These are phyloP conservation scores for Hysterangium stoloniferum DNA, from an alignment of 768 basidiomycete genomes.

Conservation along the genomic window DNA sequence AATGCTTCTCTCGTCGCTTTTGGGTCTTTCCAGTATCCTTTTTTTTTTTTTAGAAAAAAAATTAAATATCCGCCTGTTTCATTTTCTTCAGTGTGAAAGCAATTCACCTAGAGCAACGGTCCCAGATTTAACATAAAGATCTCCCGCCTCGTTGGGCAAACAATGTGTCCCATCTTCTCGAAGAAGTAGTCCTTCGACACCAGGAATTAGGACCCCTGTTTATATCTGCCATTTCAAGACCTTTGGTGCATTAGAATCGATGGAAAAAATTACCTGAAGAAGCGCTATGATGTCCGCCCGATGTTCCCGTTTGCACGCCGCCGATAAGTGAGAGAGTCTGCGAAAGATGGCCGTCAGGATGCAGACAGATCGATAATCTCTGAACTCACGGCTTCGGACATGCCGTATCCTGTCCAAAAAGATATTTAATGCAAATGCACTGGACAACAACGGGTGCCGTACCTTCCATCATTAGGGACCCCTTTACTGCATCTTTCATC, in stretches of 20 bases:
- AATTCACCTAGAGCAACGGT: conserved; percentile 38
- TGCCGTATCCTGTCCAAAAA: conserved; percentile 60
- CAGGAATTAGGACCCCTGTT: conserved; percentile 53
- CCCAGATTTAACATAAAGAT: conserved; percentile 49
- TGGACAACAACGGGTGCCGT: no score
- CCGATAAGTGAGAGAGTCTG: not conserved
- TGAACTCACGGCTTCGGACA: conserved; percentile 64
- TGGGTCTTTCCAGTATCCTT: conserved; percentile 9
- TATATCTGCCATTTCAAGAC: not conserved
- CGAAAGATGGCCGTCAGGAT: not conserved
- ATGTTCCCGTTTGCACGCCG: conserved; percentile 43
- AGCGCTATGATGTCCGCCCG: conserved; percentile 33
- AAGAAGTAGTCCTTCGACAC: conserved; percentile 53
- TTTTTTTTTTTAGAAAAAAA: not conserved
- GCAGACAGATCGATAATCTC: no score
- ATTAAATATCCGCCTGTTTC: no score
- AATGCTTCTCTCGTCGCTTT: conserved; percentile 10
- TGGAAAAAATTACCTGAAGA: conserved; percentile 27
- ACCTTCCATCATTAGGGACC: conserved; percentile 31
- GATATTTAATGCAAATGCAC: no score
- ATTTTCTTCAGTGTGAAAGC: not conserved
- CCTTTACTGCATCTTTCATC: no score
- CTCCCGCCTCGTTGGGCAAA: conserved; percentile 52
- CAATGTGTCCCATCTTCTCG: conserved; percentile 52
- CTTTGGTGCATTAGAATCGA: not conserved